Base-by-base conservation (phyloP, 2,329 filamentous ascomycete genomes). In the Helotiales sp. region DNA sequence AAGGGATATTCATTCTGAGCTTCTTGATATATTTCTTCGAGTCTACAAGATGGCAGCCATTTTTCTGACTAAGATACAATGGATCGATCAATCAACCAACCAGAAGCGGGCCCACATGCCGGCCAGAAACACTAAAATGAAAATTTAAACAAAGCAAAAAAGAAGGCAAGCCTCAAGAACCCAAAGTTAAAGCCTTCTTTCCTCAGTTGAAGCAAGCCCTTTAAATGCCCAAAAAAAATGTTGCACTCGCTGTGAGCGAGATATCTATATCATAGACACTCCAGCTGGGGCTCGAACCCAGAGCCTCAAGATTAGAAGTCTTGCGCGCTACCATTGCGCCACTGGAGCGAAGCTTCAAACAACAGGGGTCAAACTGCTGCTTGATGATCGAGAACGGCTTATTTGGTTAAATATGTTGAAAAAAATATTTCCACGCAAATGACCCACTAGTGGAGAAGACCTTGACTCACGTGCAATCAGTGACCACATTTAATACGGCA, bases 241-340 rank as follows among this genome's bases (percentile, higher is more conserved):
- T 20, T 8, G 6, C 7, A 20, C 37, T 15, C 7, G 13, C 13
- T 11, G 13, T 15, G 17, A 17, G 37, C 5, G n/a, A n/a, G n/a
- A n/a, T n/a, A n/a, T n/a, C n/a, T n/a, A n/a, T n/a, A n/a, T n/a
- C n/a, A n/a, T n/a, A n/a, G n/a, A n/a, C 52, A 55, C 52, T 22
- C 17, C 10, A 34, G n/a, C 28, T 45, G 61, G 61, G 50, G 47
- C 61, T 63, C 61, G 61, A 63, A 63, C 61, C 61, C 61, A 55
- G 24, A 63, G 61, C 61, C 61, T 63, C 61, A 45, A 63, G 61
- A 63, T 63, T 63, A 63, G 61, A 63, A 63, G 61, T 63, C 61
- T 63, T 45, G 61, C 61, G 61, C 50, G 61, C 61, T 64, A 64
- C 61, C 61, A 57, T 49, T 57, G 61, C 61, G 61, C 61, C 61